Base-by-base conservation (phyloP, 163 green algal genomes). In the Scenedesmus sp. region DNA sequence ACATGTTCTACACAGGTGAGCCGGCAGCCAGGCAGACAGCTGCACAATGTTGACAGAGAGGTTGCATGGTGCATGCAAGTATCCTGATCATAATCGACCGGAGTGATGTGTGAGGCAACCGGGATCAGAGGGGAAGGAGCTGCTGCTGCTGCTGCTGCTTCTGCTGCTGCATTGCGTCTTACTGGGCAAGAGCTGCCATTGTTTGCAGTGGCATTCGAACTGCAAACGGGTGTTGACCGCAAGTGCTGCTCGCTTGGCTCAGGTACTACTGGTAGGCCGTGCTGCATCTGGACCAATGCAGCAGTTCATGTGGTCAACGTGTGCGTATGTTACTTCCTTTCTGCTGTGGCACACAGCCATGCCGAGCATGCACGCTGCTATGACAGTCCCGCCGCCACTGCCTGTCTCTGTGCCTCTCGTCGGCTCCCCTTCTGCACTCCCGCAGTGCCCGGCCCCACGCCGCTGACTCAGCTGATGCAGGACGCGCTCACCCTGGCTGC, bases 1-100 rank as follows among this genome's bases (percentile, higher is more conserved):
- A 99, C 95, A 97, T 97, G 93, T 99, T 98, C 94, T 99, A 99
- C 95, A 99, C 96, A 86, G 93, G 93, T 95, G 82, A 57, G 92
- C 56, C 20, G 12, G 34, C 12, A 5, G 15, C 16, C 34, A 59
- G 12, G 0, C n/a, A 81, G 23, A 81, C 70, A 81, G 6, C 23
- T 26, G 70, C n/a, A 76, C 66, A 76, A 9, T 15, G 66, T 15
- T 3, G 66, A 2, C 66, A n/a, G 15, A n/a, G 66, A 76, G 16
- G 66, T n/a, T 2, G 16, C 1, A 76, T 3, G 66, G 1, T 76
- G 66, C 2, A 76, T n/a, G 66, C 66, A 76, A 76, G 66, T 18
- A 15, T 4, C 66, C 34, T 76, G 66, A 76, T 76, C 34, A 46
- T 46, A 46, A 46, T 46, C 34, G 34, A 46, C 34, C 34, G 34